Evolutionary conservation across 306 rosid species (phyloP), one percentile per base, ranked within the genome.

Genomic region (Delonix regia): DNA sequence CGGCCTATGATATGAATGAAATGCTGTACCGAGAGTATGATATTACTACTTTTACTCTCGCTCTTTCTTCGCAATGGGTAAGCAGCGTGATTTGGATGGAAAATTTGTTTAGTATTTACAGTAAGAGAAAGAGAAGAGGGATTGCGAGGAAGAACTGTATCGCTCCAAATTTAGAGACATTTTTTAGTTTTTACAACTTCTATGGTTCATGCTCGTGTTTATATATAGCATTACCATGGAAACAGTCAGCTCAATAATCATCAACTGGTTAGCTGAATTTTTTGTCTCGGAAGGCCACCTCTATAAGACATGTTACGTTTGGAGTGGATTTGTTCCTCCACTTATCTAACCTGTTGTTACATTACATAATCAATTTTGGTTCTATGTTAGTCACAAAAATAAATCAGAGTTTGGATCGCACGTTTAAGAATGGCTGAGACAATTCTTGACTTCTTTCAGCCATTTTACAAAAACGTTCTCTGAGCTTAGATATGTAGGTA

Each of bases 11-110:
- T 53, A 72, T 56, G 34, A 81, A 82, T 45, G 53, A 48, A 38
- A 75, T 71, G 73, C 73, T 71, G 84, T 86, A 81, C 51, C 41
- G 45, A 53, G 82, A 22, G 63, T 57, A 21, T 13, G 6, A 6
- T 5, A 3, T 18, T 57, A 4, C 4, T 49, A 8, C 4, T 68
- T 24, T 33, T 18, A 4, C 33, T 30, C 33, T 53, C 10, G 33
- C 60, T 63, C 79, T 12, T 0, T 16, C 2, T 21, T 0, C 39
- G 30, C 7, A 8, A 21, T 24, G n/a, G 4, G 16, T 11, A 2
- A 12, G n/a, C n/a, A 18, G 12, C 5, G 19, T n/a, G n/a, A n/a
- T n/a, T n/a, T n/a, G n/a, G n/a, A n/a, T n/a, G n/a, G n/a, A n/a
- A n/a, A n/a, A n/a, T n/a, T n/a, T n/a, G n/a, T n/a, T n/a, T n/a